Evolutionary conservation across 78 protist species (phyloP), one percentile per base, ranked within the genome.

Genomic region (Tieghemostelium lacteum): DNA sequence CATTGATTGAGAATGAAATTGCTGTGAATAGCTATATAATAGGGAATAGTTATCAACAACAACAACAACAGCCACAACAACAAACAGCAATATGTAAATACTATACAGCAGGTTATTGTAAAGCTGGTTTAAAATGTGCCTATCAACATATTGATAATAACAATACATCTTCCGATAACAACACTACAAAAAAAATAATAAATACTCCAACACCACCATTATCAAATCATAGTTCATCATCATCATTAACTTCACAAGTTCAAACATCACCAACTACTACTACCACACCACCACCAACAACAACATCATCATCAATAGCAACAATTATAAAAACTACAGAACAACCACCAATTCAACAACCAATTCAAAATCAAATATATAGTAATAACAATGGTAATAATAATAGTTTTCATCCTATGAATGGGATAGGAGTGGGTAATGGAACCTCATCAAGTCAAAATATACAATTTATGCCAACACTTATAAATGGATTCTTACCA

Each of bases 91-190:
- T 58, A 7, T 74, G 85, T 36, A 74, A 74, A 74, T 74, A 39
- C 40, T 36, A 60, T 40, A 36, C 37, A 14, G 22, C 2, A 58
- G 85, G 85, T 36, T 74, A 40, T 60, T 74, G 85, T 37, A 74
- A 74, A 37, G 39, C 40, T 74, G 85, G 74, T 8, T 31, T 60
- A 33, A 78, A 78, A 22, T 66, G 88, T 40, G 28, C 75, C 61
- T 74, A 40, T 34, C 69, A 28, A 60, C 85, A 74, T 40, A 28
- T 28, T 8, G 33, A 37, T 33, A 14, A 66, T 20, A 34, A 66
- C 7, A n/a, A 10, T 10, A 14, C 14, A 37, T 22, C 20, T 42
- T 6, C 1, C 2, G 36, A 26, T 52, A 5, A 31, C 16, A 45
- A 75, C 54, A 34, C 2, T 42, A 0, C 22, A 67, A 67, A 24